phyloP scores from a whole-genome alignment of 306 rosid genomes.

The Pachyrhizus erosus region DNA sequence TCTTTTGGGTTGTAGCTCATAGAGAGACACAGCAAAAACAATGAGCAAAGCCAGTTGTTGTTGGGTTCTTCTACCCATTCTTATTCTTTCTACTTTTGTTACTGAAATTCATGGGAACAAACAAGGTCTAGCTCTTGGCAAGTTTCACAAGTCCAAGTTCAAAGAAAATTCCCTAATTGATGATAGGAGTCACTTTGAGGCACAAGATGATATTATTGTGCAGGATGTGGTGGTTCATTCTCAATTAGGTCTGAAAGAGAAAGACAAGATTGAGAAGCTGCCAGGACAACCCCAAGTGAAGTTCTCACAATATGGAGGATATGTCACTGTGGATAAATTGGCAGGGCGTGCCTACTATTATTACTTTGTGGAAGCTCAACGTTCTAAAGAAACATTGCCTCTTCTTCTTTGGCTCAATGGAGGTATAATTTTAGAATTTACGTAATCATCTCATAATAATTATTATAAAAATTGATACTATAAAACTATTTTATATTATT shows the following conservation, averaged over 20 bases:
- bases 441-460: too few species aligned
- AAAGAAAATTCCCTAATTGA: constrained; percentile 21
- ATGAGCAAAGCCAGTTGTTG: constrained; percentile 25
- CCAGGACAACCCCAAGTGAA: constrained; percentile 78
- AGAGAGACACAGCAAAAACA: neutral
- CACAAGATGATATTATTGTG: neutral
- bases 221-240: constrained; percentile 19
- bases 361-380: constrained; percentile 65
- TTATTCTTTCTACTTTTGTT: constrained; percentile 19
- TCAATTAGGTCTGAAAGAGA: constrained; percentile 60
- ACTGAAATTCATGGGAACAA: constrained; percentile 33
- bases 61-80: constrained; percentile 1
- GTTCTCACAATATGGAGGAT: constrained; percentile 78
- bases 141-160: neutral
- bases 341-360: constrained; percentile 78
- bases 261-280: constrained; percentile 58
- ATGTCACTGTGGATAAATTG: constrained; percentile 63
- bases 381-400: constrained; percentile 50
- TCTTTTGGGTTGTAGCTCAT: neutral
- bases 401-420: constrained; percentile 97
- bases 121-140: constrained; percentile 10
- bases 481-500: too few species aligned
- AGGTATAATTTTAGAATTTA: too few species aligned
- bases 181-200: constrained; percentile 31
- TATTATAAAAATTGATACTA: too few species aligned